phyloP scores from a whole-genome alignment of 2,329 filamentous ascomycete species.

The Cercospora janseana region DNA sequence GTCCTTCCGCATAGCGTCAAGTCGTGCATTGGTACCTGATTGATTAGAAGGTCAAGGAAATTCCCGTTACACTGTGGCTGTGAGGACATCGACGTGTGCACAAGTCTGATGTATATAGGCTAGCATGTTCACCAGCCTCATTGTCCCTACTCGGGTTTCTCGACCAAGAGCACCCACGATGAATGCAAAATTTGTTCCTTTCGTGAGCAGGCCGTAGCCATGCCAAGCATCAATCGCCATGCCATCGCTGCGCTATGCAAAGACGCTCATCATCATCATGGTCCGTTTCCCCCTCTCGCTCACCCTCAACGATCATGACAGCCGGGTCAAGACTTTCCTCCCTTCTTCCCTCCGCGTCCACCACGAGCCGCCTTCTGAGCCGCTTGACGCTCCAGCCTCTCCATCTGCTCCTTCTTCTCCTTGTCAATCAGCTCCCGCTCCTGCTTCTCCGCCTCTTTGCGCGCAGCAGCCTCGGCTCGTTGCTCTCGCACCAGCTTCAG shows the following conservation, averaged over 20 bases:
- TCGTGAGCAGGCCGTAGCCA: conserved; percentile 8
- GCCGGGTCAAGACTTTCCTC: conserved; percentile 38
- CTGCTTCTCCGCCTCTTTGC: conserved; percentile 68
- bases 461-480: conserved; percentile 75
- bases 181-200: conserved; percentile 6
- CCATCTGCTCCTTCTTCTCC: conserved; percentile 51
- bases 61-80: too few species aligned
- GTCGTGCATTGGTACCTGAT: too few species aligned
- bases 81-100: too few species aligned
- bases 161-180: too few species aligned
- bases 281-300: conserved; percentile 6
- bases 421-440: conserved; percentile 57
- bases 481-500: conserved; percentile 79
- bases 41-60: too few species aligned
- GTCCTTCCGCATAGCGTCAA: too few species aligned
- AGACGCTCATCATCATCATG: conserved; percentile 7
- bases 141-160: too few species aligned
- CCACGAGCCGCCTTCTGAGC: conserved; percentile 41
- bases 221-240: conserved; percentile 17
- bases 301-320: background rate
- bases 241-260: conserved; percentile 17
- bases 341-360: conserved; percentile 45
- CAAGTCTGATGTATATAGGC: too few species aligned
- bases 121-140: too few species aligned
- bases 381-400: conserved; percentile 49